Evolutionary conservation across 129 eudicot genomes (phyloP), one percentile per base, ranked within the genome.

Genomic region (Kitagawia praeruptora): DNA sequence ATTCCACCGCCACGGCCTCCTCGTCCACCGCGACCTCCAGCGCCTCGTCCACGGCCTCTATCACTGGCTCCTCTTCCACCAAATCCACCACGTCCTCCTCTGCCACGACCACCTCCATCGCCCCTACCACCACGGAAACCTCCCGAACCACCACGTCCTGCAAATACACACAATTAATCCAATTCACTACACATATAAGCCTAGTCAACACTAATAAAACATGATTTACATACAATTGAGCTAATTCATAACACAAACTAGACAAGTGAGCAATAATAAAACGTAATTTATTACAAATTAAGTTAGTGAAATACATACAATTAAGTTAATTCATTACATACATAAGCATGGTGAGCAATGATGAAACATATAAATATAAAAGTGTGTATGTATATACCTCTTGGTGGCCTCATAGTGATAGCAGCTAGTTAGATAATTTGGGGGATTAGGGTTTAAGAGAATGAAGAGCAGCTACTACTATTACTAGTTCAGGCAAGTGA

Each of bases 1-100:
- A 91, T 89, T 31, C 93, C 97, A 2, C 93, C 23, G 0, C 94
- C 81, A 0, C 97, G 84, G 5, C 97, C 75, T 67, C 88, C 90
- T 0, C 92, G 72, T 15, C 85, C 89, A 7, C 86, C 86, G 5
- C 42, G 42, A 40, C 42, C 42, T 3, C 42, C 42, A 4, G 37
- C 37, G 6, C 97, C 81, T 28, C 97, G 69, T 6, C 97, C 95
- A 4, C 92, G 89, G 14, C 91, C 89, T 13, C 92, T 83, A 2
- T 67, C 73, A 67, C 73, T 67, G 4, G 73, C 73, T 3, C 73
- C 73, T 31, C 73, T 31, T 31, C 73, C 73, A 31, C 72, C 72
- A 1, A 64, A 64, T 0, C 71, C 71, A 28, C 71, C 71, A 2
- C 71, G 19, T 13, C 71, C 71, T 0, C 73, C 13, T 12, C 73